Conservation (phyloP, 208 protist species). For the Leishmania gerbilli region DNA sequence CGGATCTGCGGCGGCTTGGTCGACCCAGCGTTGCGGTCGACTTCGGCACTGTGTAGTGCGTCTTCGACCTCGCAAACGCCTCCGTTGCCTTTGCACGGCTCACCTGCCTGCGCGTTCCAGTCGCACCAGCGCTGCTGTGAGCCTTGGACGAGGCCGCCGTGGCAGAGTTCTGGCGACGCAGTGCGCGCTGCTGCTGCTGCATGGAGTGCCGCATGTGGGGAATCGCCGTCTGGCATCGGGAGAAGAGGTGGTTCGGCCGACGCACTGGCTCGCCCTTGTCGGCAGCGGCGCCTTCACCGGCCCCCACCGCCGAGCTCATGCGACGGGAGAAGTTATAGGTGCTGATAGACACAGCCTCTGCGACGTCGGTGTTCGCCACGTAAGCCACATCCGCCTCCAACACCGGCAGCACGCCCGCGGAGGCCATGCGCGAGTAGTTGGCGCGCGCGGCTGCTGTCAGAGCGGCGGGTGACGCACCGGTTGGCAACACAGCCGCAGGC, state of each 20-base stretch:
- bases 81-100: neutral
- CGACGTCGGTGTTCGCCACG: constrained; percentile 55
- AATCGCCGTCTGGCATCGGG: constrained; percentile 36
- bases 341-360: constrained; percentile 44
- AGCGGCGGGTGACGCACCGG: neutral
- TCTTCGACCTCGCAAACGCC: constrained; percentile 30
- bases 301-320: constrained; percentile 24
- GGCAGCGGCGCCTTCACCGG: constrained; percentile 3
- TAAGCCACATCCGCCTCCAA: constrained; percentile 57
- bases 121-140: neutral
- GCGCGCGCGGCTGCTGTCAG: constrained; percentile 6
- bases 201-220: neutral
- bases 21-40: neutral
- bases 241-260: constrained; percentile 19
- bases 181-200: constrained; percentile 1
- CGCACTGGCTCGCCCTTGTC: constrained; percentile 3
- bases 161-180: constrained; percentile 16
- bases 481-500: constrained; percentile 4
- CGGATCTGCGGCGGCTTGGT: constrained; percentile 1
- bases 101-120: neutral
- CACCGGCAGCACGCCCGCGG: constrained; percentile 48
- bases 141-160: constrained; percentile 4
- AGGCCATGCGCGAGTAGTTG: constrained; percentile 38
- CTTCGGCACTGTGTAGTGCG: constrained; percentile 8
- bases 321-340: constrained; percentile 59